Base-by-base conservation (phyloP, 257 asterid genomes). In the Forsythia suspensa region DNA sequence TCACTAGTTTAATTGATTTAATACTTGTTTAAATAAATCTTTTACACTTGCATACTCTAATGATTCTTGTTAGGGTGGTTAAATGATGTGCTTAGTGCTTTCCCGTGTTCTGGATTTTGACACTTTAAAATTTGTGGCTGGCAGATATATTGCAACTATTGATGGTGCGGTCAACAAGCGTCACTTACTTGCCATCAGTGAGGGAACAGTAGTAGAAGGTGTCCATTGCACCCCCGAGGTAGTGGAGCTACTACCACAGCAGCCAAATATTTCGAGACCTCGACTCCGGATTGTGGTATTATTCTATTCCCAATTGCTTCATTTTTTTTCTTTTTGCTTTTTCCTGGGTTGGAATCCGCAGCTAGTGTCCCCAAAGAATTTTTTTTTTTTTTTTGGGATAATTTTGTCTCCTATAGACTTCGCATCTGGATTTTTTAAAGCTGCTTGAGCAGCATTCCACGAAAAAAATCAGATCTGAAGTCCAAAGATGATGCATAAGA, bases 271-370 rank as follows among this genome's bases (percentile, higher is more conserved):
- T 81, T 77, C 87, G 73, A 91, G 96, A 79, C 95, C 92, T 43
- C 91, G 98, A 65, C 82, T 96, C 80, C 95, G 98, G 68, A 92
- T 96, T 76, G 97, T 94, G 97, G 99, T 96, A 94, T 63, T 80
- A 29, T 69, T 80, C 72, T 74, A 71, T 75, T 46, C 18, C 61
- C 57, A 38, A 42, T 46, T 40, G 38, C 59, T 76, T 52, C 41
- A 11, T n/a, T 29, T n/a, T 42, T 65, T 59, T 36, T 55, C 48
- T 2, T 46, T 73, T 52, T 44, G 18, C 44, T 36, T 51, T 8
- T 44, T 57, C 66, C n/a, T 57, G 29, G 29, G 66, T 29, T 57
- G 36, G 66, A 57, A 57, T 57, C 66, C n/a, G 11, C 11, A 57
- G 24, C 65, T 18, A 16, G 65, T 6, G 24, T 55, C 4, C 4